Conservation (phyloP, 176 grass and related monocot genomes). For the Poa pratensis region DNA sequence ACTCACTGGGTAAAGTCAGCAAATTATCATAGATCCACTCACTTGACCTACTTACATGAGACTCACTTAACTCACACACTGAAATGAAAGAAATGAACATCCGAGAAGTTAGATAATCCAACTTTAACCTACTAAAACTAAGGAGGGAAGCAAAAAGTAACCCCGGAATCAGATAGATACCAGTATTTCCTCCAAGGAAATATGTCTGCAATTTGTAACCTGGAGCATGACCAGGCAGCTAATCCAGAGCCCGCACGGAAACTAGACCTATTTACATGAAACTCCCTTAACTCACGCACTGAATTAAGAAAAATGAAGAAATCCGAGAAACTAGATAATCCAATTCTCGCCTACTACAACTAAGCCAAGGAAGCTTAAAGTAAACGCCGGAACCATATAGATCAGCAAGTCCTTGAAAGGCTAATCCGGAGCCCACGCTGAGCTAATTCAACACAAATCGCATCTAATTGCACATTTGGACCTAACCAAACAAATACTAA, state of each 20-base stretch:
- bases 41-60: not conserved
- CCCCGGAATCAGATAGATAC: not conserved
- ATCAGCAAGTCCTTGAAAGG: not conserved
- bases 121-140: not conserved
- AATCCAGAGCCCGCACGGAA: too few relatives aligned
- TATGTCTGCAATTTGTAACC: not conserved
- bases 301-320: constrained; percentile 13
- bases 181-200: not conserved
- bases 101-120: not conserved
- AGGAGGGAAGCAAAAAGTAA: not conserved
- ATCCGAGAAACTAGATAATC: not conserved
- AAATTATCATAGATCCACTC: not conserved
- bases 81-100: constrained; percentile 20
- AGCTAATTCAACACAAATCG: constrained; percentile 11
- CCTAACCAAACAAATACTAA: not conserved
- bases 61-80: not conserved
- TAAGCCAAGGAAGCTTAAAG: not conserved
- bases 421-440: not conserved
- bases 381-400: not conserved
- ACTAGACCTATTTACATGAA: not conserved
- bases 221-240: too few relatives aligned
- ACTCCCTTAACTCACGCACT: not conserved
- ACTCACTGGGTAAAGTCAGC: constrained; percentile 1
- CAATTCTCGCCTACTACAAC: not conserved
- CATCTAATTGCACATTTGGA: constrained; percentile 1